Conservation (phyloP, 2,329 filamentous ascomycete species). For the Colletotrichum truncatum region DNA sequence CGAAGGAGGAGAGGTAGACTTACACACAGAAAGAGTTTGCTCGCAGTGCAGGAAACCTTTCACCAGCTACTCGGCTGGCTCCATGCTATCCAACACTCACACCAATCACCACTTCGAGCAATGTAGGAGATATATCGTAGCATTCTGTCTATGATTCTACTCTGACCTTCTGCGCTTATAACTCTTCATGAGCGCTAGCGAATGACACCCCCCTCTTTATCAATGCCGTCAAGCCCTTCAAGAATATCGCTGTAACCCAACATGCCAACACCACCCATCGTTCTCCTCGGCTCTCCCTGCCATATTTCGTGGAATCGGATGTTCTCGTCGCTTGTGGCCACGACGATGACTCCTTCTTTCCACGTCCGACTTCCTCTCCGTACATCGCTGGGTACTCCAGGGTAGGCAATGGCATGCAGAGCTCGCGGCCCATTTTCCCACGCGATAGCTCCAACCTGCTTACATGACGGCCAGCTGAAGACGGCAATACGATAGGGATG, state of each 20-base stretch:
- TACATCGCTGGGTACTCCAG: constrained; percentile 53
- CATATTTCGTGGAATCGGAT: constrained; percentile 98
- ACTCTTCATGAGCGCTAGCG: constrained; percentile 54
- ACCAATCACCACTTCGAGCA: too few species aligned
- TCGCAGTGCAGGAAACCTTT: too few species aligned
- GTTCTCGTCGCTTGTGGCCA: constrained; percentile 90
- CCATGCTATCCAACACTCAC: too few species aligned
- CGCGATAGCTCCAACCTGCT: constrained; percentile 84
- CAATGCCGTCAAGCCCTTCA: constrained; percentile 82
- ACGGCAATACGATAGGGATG: constrained; percentile 90
- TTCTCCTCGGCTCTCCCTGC: constrained; percentile 69
- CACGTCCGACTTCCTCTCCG: constrained; percentile 29
- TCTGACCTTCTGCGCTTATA: not conserved
- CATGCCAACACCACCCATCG: constrained; percentile 61
- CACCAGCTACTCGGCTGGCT: not conserved
- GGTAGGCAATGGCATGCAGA: constrained; percentile 88
- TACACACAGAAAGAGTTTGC: too few species aligned
- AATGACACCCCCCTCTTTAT: constrained; percentile 77
- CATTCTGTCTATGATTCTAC: constrained; percentile 7
- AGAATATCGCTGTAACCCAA: constrained; percentile 87
- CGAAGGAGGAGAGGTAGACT: not conserved
- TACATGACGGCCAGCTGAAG: constrained; percentile 93
- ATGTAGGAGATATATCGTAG: not conserved
- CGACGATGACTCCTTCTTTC: constrained; percentile 75
- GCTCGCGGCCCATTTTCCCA: constrained; percentile 84